Evolutionary conservation across 768 basidiomycete genomes (phyloP).

Genomic region (Lepiota venenata): DNA sequence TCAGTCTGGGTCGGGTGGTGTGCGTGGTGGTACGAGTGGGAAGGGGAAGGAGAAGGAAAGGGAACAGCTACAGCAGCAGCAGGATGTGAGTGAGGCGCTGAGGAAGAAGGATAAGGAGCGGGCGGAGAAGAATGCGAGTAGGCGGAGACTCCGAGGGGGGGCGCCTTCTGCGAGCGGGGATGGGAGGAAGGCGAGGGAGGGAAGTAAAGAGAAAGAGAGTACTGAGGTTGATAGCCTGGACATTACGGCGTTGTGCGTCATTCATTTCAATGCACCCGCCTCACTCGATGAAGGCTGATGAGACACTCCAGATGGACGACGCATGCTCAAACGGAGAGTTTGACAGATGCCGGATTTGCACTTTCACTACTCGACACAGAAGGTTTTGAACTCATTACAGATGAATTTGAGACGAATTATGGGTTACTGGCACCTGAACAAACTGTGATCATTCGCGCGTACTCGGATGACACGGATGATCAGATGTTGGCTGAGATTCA

Average conservation of each 20-base stretch:
- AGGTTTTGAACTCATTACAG: constrained; percentile 26
- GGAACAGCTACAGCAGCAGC: too few species aligned
- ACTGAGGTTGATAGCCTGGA: constrained; percentile 45
- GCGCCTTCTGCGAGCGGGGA: constrained; percentile 33
- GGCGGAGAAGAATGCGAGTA: constrained; percentile 54
- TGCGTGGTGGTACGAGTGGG: constrained; percentile 20
- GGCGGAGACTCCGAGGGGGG: constrained; percentile 78
- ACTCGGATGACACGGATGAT: constrained; percentile 92
- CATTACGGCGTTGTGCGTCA: constrained; percentile 21
- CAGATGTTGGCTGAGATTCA: constrained; percentile 80
- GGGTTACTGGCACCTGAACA: constrained; percentile 78
- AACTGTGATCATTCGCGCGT: constrained; percentile 81
- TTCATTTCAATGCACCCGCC: not conserved
- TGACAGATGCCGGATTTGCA: constrained; percentile 22
- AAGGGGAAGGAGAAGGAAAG: constrained; percentile 23
- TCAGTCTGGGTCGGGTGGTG: constrained; percentile 44
- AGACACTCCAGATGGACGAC: not conserved
- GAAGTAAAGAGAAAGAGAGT: constrained; percentile 16
- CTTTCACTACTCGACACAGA: constrained; percentile 34
- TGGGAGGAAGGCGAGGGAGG: constrained; percentile 13
- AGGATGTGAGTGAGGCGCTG: constrained; percentile 65
- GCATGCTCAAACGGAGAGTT: not conserved
- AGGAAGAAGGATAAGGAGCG: constrained; percentile 71
- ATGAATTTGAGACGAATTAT: constrained; percentile 74
- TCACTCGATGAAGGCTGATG: not conserved